Base-by-base conservation (phyloP, 2,329 filamentous ascomycete genomes). In the Phialophora macrospora region DNA sequence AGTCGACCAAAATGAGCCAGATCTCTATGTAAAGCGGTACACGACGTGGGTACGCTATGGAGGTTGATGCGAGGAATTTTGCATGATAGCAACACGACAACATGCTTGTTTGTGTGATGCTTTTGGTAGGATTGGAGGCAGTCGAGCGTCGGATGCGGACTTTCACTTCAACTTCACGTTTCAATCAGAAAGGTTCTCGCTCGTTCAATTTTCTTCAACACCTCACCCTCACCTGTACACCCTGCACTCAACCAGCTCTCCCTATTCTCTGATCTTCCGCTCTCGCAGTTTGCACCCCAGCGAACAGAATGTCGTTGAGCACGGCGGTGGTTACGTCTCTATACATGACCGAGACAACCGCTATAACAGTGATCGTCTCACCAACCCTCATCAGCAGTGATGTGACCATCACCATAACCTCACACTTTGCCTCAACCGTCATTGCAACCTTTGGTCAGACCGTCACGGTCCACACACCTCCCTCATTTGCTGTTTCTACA, bases 11-110 rank as follows among this genome's bases (percentile, higher is more conserved):
- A 14, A 7, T 24, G 17, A 12, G 26, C 5, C 7, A 17, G 48
- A 52, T 14, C 34, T 41, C 22, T 55, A 65, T 56, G 55, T 44
- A 41, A 46, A 60, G 6, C 14, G 17, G 38, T 44, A 20, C 38
- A n/a, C 7, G 38, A 20, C 14, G 17, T n/a, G 38, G 34, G 17
- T n/a, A 1, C n/a, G 38, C 17, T 44, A 20, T 26, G 48, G 20
- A 26, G 34, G 26, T 55, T 26, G 63, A 73, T 79, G 28, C 60
- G 48, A 52, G 48, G 17, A 7, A 8, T n/a, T 7, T 1, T 20
- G 14, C 14, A 44, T 44, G 38, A 41, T n/a, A 17, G 38, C 38
- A 44, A 44, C 38, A 44, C 14, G 7, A 20, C 38, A n/a, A 7
- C 38, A 17, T 8, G 17, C 14, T 2, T 44, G 14, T 44, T 20